phyloP scores from a whole-genome alignment of 129 eudicot genomes.

The Artemisia argyi region DNA sequence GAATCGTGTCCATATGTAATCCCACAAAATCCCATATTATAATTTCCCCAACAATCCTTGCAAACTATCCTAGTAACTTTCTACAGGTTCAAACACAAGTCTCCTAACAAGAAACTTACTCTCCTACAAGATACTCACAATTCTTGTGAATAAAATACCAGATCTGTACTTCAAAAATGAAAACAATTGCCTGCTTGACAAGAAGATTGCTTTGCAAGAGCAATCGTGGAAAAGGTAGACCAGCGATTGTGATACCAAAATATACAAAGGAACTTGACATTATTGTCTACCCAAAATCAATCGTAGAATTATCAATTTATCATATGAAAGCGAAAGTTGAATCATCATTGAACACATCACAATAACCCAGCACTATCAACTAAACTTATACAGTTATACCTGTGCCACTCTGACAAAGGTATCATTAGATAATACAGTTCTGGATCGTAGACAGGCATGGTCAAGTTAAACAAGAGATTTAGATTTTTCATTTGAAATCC shows the following conservation, averaged over 20 bases:
- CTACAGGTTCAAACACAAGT: not conserved
- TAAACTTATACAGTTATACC: not conserved
- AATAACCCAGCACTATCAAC: not conserved
- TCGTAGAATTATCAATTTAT: not conserved
- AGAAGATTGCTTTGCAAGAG: not conserved
- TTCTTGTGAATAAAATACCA: too few relatives aligned
- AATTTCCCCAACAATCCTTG: slow-evolving; percentile 14
- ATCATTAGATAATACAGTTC: not conserved
- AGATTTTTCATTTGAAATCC: not conserved
- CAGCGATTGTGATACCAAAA: not conserved
- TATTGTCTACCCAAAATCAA: too few relatives aligned
- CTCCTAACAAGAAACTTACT: not conserved
- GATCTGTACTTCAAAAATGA: too few relatives aligned
- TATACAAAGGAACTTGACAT: too few relatives aligned
- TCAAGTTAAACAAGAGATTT: not conserved
- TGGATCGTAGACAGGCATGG: not conserved
- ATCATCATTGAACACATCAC: not conserved
- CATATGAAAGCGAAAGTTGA: not conserved
- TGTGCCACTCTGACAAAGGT: not conserved
- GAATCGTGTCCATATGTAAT: not conserved
- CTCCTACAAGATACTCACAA: not conserved
- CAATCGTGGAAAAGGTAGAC: not conserved
- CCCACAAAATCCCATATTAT: not conserved
- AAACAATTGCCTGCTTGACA: not conserved
- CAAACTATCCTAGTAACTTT: not conserved